Base-by-base conservation (phyloP, 2,329 filamentous ascomycete genomes). In the Gaeumannomyces sp. region DNA sequence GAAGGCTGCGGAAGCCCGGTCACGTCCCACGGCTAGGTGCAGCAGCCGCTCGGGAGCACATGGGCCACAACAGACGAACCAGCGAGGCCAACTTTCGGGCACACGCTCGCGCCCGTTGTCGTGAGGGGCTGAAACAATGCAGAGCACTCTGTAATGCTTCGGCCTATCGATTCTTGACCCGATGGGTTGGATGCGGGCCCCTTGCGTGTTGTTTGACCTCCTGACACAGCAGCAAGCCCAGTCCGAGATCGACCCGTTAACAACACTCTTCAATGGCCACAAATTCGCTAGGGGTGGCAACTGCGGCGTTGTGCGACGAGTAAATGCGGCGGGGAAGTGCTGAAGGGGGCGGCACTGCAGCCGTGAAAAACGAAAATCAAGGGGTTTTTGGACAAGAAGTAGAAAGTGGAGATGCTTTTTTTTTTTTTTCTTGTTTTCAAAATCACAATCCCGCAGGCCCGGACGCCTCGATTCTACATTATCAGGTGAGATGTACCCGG, bases 321-420 rank as follows among this genome's bases (percentile, higher is more conserved):
- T 2, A 53, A 53, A 25, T 53, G 45, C 45, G 45, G 45, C 45
- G 19, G 45, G 45, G 45, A 53, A 53, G 25, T 53, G 8, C 45
- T 10, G 4, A n/a, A 19, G 22, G 33, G 45, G 22, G n/a, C 45
- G 45, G 45, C 19, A 25, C 45, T 16, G 22, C 45, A 10, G 22
- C 19, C 25, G 10, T 59, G 25, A 13, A 7, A 2, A 60, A 56
- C 8, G 25, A 29, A 59, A 53, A 45, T 19, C 53, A 50, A 29
- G 11, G 31, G 59, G 11, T 28, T 16, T 38, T 4, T 4, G 22
- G 11, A 62, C 16, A 64, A 65, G 27, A 50, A 25, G 53, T 58
- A 33, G 31, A 27, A 45, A 66, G 38, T 13, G 29, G 61, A 31
- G 29, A 58, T 33, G 45, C 10, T 63, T 59, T 29, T 28, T 27